These are phyloP conservation scores for Starmerella scarabaei DNA, from an alignment of 805 yeast species.

Conservation along the genomic window DNA sequence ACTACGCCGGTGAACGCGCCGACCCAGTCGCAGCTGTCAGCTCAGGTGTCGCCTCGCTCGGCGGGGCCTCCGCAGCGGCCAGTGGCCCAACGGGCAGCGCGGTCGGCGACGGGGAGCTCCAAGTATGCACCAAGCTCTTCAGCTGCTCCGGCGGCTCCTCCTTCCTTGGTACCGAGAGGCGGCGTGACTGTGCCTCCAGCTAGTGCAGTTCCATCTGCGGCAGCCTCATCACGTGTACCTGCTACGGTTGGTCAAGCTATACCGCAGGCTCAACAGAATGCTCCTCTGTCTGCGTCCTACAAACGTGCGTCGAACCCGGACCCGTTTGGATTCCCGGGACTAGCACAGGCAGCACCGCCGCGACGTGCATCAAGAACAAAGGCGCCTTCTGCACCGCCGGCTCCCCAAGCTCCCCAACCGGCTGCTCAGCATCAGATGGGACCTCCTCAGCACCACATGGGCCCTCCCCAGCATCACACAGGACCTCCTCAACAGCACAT, in stretches of 20 bases:
- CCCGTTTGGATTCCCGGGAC: constrained; percentile 21
- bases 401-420: neutral
- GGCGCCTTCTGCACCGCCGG: neutral
- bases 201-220: too few species aligned
- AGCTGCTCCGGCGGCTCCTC: neutral
- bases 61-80: too few species aligned
- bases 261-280: too few species aligned
- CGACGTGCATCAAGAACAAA: neutral
- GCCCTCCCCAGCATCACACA: neutral
- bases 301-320: constrained; percentile 13
- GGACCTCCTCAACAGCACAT: neutral
- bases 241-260: too few species aligned
- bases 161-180: too few species aligned
- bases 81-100: too few species aligned
- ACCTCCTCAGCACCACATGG: neutral
- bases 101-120: too few species aligned
- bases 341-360: neutral
- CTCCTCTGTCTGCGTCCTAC: neutral
- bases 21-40: neutral
- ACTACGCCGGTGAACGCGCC: neutral
- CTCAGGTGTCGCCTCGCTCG: neutral
- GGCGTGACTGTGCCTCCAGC: too few species aligned
- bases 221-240: too few species aligned
- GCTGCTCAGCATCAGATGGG: neutral
- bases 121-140: constrained; percentile 1